Percentiles rank a stretch among this genome's conserved stretches.
Conservation (phyloP, 371 early-diverging fungal genomes). For the Catenaria anguillulae region DNA sequence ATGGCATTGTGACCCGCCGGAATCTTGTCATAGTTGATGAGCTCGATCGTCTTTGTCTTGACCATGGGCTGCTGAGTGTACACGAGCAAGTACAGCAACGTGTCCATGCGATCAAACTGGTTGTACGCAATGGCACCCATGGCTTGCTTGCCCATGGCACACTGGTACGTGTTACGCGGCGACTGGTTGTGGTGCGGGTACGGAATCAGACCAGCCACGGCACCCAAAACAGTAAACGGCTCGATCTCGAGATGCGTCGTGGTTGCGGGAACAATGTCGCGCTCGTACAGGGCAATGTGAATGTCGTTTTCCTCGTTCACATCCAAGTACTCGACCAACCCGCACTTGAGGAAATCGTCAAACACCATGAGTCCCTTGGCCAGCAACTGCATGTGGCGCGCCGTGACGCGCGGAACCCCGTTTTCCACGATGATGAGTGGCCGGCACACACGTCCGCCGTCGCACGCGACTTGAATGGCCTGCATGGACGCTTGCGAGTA, state of each 20-base stretch:
- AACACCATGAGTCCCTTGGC: conserved; percentile 54
- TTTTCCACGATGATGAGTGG: conserved; percentile 95
- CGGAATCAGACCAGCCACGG: conserved; percentile 97
- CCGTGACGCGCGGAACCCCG: conserved; percentile 49
- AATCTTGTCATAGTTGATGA: conserved; percentile 91
- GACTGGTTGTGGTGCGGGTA: conserved; percentile 99
- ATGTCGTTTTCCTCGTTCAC: conserved; percentile 97
- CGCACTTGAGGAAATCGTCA: conserved; percentile 81
- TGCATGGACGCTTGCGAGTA: conserved; percentile 70
- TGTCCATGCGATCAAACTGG: conserved; percentile 92
- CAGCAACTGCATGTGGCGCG: conserved; percentile 50
- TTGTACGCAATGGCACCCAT: conserved; percentile 96
- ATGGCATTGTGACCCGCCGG: conserved; percentile 99
- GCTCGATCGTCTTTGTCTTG: conserved; percentile 91
- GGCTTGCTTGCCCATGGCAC: conserved; percentile 99
- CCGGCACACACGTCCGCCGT: conserved; percentile 96
- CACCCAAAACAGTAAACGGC: conserved; percentile 93
- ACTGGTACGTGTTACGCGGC: conserved; percentile 98
- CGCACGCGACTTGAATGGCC: conserved; percentile 88
- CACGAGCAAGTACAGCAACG: conserved; percentile 85
- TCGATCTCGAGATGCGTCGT: conserved; percentile 98
- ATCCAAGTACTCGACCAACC: conserved; percentile 97
- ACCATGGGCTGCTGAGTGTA: conserved; percentile 99
- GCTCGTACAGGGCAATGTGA: conserved; percentile 81
- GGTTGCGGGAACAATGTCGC: conserved; percentile 54